phyloP scores from a whole-genome alignment of 345 rosid species.

The Hibiscus syriacus region DNA sequence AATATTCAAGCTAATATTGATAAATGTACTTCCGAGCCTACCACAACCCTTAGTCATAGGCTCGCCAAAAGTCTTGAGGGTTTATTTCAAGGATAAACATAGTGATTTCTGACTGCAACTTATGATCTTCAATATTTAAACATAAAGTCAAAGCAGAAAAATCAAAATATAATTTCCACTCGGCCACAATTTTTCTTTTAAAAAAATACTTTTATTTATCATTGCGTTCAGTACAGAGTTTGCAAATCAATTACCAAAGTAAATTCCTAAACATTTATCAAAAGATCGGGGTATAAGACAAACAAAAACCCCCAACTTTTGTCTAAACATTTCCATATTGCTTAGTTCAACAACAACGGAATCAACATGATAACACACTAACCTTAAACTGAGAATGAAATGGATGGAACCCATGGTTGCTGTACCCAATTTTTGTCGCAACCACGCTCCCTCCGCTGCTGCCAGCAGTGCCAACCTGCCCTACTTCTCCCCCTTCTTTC shows the following conservation, averaged over 20 bases:
- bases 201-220: conserved; percentile 4
- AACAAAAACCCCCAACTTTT: conserved; percentile 13
- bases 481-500: conserved; percentile 50
- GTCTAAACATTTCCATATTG: background rate
- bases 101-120: background rate
- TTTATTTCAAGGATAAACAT: background rate
- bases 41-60: background rate
- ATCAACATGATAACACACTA: conserved; percentile 41
- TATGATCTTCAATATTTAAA: background rate
- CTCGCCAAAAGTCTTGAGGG: background rate
- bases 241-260: background rate
- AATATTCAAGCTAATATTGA: background rate
- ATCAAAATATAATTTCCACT: background rate
- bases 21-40: background rate
- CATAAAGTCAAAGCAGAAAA: background rate
- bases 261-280: background rate
- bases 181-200: background rate
- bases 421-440: conserved; percentile 16
- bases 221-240: conserved; percentile 6
- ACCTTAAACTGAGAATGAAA: conserved; percentile 99
- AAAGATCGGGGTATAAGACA: conserved; percentile 1
- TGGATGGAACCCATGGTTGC: conserved; percentile 77
- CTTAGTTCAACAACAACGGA: conserved; percentile 1
- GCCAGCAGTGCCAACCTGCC: conserved; percentile 34
- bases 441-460: conserved; percentile 22